Evolutionary conservation across 176 grass and related monocot genomes (phyloP), one percentile per base, ranked within the genome.

Genomic region (Echinochloa phyllopogon): DNA sequence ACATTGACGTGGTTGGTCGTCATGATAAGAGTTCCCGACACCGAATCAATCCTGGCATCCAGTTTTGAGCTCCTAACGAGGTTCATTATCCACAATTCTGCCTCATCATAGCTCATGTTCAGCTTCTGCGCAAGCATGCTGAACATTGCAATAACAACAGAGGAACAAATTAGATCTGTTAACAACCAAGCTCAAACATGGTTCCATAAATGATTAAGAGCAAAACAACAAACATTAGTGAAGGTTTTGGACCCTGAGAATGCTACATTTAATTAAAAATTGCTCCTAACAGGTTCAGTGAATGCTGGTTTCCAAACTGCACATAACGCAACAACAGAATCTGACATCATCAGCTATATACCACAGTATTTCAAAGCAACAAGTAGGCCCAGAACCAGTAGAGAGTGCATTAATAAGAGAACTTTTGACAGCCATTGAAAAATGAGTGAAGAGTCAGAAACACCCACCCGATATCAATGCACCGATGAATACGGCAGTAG

Each of bases 11-110:
- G 86, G 77, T 81, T 89, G 77, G 89, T 92, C 0, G 82, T 71
- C 96, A 98, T 95, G 68, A 95, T 88, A 61, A 98, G 89, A 80
- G 96, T 98, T 39, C 93, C 93, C 0, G 89, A 90, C 17, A 81
- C 93, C 27, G 85, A 93, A 90, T 98, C 91, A 17, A 98, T 98
- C 86, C 90, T 95, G 42, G 91, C 96, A 84, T 98, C 93, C 18
- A 98, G 91, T 67, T 98, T 95, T 14, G 93, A 95, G 79, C 76
- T 94, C 84, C 88, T 88, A 67, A 98, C 89, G 48, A 98, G 78
- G 85, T 94, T 98, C 83, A 95, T 91, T 71, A 98, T 95, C 88
- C 93, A 98, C 57, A 89, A 57, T 70, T 94, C 91, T 0, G 93
- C 87, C 82, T 98, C 96, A 74, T 92, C 89, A 4, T 95, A 94